Conservation (phyloP, 2,329 filamentous ascomycete genomes). For the Monilinia polystroma region DNA sequence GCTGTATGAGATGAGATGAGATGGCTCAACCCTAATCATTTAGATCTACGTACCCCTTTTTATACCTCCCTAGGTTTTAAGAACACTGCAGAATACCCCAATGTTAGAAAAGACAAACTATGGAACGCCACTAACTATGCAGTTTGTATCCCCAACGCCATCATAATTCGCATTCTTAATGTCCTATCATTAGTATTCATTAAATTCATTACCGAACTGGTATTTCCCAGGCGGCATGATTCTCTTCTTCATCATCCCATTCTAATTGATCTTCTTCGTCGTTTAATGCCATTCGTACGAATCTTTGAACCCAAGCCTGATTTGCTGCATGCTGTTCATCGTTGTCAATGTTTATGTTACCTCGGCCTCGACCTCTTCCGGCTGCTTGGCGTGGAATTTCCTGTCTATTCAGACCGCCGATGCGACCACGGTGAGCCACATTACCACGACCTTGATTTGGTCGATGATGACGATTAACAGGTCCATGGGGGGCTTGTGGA, state of each 20-base stretch:
- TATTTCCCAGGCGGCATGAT: constrained; percentile 47
- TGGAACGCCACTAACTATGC: background rate
- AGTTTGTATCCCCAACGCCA: background rate
- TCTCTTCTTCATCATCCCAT: constrained; percentile 46
- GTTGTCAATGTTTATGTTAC: constrained; percentile 21
- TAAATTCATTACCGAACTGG: constrained; percentile 33
- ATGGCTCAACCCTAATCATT: too few species aligned
- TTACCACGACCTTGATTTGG: constrained; percentile 15
- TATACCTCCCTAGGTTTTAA: background rate
- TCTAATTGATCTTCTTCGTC: constrained; percentile 40
- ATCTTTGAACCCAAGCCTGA: constrained; percentile 40
- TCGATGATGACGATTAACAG: constrained; percentile 9
- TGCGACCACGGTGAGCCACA: constrained; percentile 18
- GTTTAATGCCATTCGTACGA: constrained; percentile 41
- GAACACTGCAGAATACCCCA: background rate
- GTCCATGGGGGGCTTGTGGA: constrained; percentile 24
- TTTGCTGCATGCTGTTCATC: constrained; percentile 31
- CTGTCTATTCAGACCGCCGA: constrained; percentile 1
- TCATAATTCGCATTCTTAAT: background rate
- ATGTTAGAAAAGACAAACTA: background rate
- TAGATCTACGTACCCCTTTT: background rate
- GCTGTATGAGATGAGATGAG: background rate
- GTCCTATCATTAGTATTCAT: background rate
- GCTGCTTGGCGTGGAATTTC: constrained; percentile 11
- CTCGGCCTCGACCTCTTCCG: background rate